Evolutionary conservation across 2,329 filamentous ascomycete genomes (phyloP).

Genomic region (Arthrocladium fulminans): DNA sequence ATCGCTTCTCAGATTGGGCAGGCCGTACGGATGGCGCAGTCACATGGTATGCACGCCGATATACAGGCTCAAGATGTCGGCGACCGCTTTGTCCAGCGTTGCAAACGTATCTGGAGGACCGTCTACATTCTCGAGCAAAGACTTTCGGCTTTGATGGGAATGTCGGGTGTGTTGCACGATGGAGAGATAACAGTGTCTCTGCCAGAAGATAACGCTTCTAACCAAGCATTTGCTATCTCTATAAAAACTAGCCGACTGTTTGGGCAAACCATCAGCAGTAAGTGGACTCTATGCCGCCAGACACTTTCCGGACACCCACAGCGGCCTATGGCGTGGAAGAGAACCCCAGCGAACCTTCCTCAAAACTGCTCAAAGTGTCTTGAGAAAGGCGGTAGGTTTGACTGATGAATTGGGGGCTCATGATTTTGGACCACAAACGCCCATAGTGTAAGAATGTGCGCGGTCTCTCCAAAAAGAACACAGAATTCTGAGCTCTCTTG

Average conservation of each 20-base stretch:
- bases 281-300: no score
- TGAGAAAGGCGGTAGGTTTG: no score
- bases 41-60: constrained; percentile 45
- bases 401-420: no score
- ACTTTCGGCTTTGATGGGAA: constrained; percentile 46
- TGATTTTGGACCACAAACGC: no score
- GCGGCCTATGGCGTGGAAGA: no score
- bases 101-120: constrained; percentile 47
- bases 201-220: constrained; percentile 39
- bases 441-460: no score
- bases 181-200: constrained; percentile 43
- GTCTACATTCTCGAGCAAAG: constrained; percentile 46
- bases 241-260: constrained; percentile 15
- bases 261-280: no score
- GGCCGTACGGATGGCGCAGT: constrained; percentile 42
- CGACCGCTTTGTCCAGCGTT: constrained; percentile 36
- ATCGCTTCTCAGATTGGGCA: constrained; percentile 37
- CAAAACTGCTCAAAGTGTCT: no score
- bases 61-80: constrained; percentile 39
- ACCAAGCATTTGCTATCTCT: constrained; percentile 38
- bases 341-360: no score
- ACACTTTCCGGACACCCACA: no score
- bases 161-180: constrained; percentile 43
- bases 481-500: no score
- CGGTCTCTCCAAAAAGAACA: no score